Conservation (phyloP, 208 protist species). For the Naegleria fowleri region DNA sequence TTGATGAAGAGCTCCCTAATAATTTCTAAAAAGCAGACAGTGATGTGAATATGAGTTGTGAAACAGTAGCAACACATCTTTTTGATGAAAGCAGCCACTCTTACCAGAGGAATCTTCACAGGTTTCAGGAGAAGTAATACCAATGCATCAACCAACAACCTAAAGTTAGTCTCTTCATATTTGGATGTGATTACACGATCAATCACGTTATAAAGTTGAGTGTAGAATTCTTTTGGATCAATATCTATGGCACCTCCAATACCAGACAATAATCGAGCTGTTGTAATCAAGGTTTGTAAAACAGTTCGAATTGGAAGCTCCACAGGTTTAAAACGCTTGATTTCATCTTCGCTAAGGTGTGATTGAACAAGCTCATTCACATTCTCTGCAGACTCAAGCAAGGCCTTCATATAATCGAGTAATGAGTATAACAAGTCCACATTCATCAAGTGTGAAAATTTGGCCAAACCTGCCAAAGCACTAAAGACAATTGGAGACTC, state of each 20-base stretch:
- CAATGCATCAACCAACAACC: neutral
- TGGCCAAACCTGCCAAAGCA: constrained; percentile 12
- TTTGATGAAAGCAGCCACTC: constrained; percentile 22
- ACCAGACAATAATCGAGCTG: neutral
- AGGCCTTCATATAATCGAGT: neutral
- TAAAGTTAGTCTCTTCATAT: neutral
- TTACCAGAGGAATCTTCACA: neutral
- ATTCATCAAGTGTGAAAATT: constrained; percentile 28
- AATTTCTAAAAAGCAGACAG: neutral
- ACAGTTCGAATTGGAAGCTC: neutral
- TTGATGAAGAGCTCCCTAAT: neutral
- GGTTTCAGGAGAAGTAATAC: neutral
- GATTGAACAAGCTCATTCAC: neutral
- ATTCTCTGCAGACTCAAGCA: neutral
- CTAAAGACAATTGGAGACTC: neutral
- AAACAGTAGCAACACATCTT: neutral
- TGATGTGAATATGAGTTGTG: neutral
- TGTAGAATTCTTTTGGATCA: constrained; percentile 14
- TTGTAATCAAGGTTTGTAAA: neutral
- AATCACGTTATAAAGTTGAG: constrained; percentile 6
- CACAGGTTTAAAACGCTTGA: neutral
- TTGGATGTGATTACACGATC: neutral
- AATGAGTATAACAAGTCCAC: constrained; percentile 18
- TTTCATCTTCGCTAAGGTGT: neutral
- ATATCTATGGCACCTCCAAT: constrained; percentile 15